These are phyloP conservation scores for Ogataea nonfermentans DNA, from an alignment of 805 yeast genomes.

Conservation along the genomic window DNA sequence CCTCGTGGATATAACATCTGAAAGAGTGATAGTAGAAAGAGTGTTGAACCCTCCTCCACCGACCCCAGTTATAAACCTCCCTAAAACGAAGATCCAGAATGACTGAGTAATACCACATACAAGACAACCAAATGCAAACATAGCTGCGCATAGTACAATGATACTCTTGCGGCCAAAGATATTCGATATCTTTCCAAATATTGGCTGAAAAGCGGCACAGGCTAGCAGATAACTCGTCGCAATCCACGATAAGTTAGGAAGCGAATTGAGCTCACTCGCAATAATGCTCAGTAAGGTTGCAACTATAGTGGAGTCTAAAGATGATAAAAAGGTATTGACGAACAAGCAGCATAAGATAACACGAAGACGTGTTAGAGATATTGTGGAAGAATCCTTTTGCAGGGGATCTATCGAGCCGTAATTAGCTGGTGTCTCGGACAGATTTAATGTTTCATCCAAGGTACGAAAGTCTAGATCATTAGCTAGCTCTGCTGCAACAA, in stretches of 20 bases:
- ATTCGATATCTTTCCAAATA: constrained; percentile 53
- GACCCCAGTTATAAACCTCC: constrained; percentile 74
- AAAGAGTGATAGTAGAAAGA: constrained; percentile 68
- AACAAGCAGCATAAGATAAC: constrained; percentile 20
- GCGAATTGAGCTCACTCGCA: constrained; percentile 49
- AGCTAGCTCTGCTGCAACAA: constrained; percentile 6
- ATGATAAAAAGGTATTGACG: constrained; percentile 40
- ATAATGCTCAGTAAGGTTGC: constrained; percentile 50
- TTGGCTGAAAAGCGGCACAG: constrained; percentile 51
- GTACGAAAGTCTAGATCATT: constrained; percentile 1
- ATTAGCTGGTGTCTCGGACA: neutral
- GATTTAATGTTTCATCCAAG: neutral
- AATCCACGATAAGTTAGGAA: constrained; percentile 42
- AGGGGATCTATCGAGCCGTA: constrained; percentile 4
- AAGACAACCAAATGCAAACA: constrained; percentile 40
- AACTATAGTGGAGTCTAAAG: constrained; percentile 55
- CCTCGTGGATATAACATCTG: constrained; percentile 74
- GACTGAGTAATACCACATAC: constrained; percentile 42
- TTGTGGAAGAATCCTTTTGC: neutral
- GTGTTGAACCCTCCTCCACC: constrained; percentile 58
- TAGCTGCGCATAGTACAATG: constrained; percentile 31
- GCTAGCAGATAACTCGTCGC: constrained; percentile 43
- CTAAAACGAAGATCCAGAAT: constrained; percentile 46
- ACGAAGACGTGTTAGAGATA: constrained; percentile 7
- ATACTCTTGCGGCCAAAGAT: constrained; percentile 50